Base-by-base conservation (phyloP, 345 rosid genomes). In the Eucalyptus albens region DNA sequence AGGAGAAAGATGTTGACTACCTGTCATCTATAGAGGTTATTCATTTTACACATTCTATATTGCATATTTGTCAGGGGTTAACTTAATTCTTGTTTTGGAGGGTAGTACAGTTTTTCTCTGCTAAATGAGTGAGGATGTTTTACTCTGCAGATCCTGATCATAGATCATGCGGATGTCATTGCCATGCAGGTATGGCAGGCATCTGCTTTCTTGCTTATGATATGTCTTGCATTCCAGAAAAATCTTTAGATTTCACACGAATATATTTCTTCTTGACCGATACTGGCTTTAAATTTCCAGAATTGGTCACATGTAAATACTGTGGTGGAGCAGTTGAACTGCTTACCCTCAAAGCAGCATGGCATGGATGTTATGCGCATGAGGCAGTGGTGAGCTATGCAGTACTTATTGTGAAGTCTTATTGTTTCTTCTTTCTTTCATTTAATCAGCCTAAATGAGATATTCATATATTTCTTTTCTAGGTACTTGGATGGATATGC, bases 151-250 rank as follows among this genome's bases (percentile, higher is more conserved):
- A 96, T 97, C 91, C 95, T 96, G 92, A 91, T 97, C 89, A 93
- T 97, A 90, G 99, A 97, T 92, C 98, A 97, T 91, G 97, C 99
- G 27, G 99, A 97, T 92, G 94, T 97, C 86, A 97, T 97, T 91
- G 93, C 97, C 82, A 93, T 96, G 98, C 99, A 97, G 99, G 99
- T 97, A 91, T 69, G 26, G 14, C 69, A 51, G 88, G 87, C 89
- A 81, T 91, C 87, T 87, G 81, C 86, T 90, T 82, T 86, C 69
- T 83, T 93, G 89, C 87, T 87, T 82, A 42, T 90, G 45, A 33
- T 88, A 37, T 65, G 8, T 87, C 27, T 53, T 24, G 15, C 27
- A 31, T 69, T 69, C 42, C 80, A 16, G 42, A 69, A 69, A 37
- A 72, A 24, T 65, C 53, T 88, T 47, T 45, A 12, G 85, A 47